Conservation (phyloP, 2,329 filamentous ascomycete genomes). For the Ceratocystis lukuohia region DNA sequence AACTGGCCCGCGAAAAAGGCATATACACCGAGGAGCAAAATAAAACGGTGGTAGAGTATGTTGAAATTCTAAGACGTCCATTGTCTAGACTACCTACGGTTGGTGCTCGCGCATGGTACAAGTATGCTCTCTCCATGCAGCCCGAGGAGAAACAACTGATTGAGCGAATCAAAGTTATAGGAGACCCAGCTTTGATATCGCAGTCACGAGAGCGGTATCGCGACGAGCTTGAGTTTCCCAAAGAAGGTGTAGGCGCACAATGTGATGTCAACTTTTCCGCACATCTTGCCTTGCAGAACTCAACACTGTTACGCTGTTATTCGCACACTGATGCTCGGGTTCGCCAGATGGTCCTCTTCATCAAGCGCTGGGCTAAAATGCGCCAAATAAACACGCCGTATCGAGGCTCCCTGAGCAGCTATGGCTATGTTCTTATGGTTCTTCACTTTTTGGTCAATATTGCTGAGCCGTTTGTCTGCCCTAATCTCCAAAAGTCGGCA, state of each 20-base stretch:
- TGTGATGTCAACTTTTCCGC: constrained; percentile 90
- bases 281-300: constrained; percentile 72
- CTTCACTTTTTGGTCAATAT: constrained; percentile 82
- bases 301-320: constrained; percentile 69
- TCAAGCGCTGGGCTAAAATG: constrained; percentile 82
- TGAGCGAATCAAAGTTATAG: constrained; percentile 32
- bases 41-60: constrained; percentile 11
- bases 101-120: constrained; percentile 17
- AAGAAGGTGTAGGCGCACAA: constrained; percentile 63
- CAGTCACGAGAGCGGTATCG: constrained; percentile 36
- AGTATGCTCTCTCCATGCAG: constrained; percentile 29
- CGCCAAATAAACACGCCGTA: constrained; percentile 80
- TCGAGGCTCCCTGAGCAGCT: constrained; percentile 73
- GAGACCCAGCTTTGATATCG: constrained; percentile 37
- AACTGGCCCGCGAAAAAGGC: constrained; percentile 37
- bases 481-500: constrained; percentile 58
- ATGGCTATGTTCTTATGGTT: constrained; percentile 86
- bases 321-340: constrained; percentile 66
- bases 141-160: constrained; percentile 27
- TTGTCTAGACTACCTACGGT: constrained; percentile 13
- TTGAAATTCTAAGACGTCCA: constrained; percentile 16
- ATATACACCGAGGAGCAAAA: constrained; percentile 28
- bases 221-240: constrained; percentile 62
- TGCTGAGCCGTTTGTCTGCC: constrained; percentile 64
- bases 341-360: constrained; percentile 63